phyloP scores from a whole-genome alignment of 225 moss, liverwort and hornwort species.

The Sphagnum contortum region DNA sequence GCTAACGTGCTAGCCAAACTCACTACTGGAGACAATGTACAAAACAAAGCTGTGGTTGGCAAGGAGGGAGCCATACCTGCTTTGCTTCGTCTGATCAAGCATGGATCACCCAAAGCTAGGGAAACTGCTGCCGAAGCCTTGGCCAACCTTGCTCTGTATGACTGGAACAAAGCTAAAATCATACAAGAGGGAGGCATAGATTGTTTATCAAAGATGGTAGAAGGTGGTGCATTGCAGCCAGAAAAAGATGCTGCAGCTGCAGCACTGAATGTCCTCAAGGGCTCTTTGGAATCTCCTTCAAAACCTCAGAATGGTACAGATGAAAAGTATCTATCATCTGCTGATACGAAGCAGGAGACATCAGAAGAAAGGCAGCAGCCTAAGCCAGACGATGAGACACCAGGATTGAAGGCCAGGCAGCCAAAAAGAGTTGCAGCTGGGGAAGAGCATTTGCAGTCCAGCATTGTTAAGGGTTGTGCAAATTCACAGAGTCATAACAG shows the following conservation, averaged over 20 bases:
- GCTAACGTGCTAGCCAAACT: conserved; percentile 68
- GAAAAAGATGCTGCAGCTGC: conserved; percentile 25
- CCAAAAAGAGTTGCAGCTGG: not conserved
- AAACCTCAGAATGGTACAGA: conserved; percentile 5
- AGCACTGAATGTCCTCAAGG: conserved; percentile 20
- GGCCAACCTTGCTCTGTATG: conserved; percentile 36
- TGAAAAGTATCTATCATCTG: conserved; percentile 4
- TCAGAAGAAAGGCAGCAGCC: conserved; percentile 2
- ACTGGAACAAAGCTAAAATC: conserved; percentile 50
- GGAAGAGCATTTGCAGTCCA: conserved; percentile 2
- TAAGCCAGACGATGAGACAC: conserved; percentile 4
- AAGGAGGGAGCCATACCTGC: conserved; percentile 41
- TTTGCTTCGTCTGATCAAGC: conserved; percentile 34
- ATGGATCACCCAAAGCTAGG: conserved; percentile 53
- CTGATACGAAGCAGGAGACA: not conserved
- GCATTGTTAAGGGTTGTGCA: conserved; percentile 1
- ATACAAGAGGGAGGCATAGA: conserved; percentile 46
- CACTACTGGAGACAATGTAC: conserved; percentile 24
- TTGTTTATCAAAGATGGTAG: conserved; percentile 24
- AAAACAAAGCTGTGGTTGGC: conserved; percentile 37
- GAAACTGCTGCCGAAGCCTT: conserved; percentile 51
- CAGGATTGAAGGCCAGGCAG: not conserved
- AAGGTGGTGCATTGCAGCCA: conserved; percentile 10
- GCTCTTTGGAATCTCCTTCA: conserved; percentile 8
- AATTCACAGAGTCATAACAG: conserved; percentile 5